These are phyloP conservation scores for Fonsecaea monophora DNA, from an alignment of 2,329 filamentous ascomycete species.

Conservation along the genomic window DNA sequence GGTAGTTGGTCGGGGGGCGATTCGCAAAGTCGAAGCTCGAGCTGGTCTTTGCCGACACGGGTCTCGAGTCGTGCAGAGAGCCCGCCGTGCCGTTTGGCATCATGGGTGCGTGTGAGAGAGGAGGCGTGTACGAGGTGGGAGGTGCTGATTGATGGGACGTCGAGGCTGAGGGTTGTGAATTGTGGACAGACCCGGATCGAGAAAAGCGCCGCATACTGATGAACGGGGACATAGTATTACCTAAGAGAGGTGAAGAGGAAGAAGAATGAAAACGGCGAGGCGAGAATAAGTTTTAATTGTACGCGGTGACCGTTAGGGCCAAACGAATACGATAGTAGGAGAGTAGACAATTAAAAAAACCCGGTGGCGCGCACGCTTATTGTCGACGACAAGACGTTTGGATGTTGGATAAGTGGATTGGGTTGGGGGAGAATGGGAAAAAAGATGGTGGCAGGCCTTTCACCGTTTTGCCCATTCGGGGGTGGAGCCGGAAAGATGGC, in stretches of 20 bases:
- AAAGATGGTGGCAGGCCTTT: constrained; percentile 27
- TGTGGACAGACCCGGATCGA: constrained; percentile 31
- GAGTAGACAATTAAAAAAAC: background rate
- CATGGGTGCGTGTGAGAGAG: constrained; percentile 36
- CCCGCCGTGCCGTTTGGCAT: constrained; percentile 24
- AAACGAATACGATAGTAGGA: constrained; percentile 9
- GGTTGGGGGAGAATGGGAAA: constrained; percentile 1
- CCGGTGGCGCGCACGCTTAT: background rate
- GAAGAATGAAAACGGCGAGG: constrained; percentile 5
- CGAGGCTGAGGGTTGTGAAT: constrained; percentile 26
- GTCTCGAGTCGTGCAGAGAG: constrained; percentile 32
- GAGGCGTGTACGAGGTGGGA: constrained; percentile 35
- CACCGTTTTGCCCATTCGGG: background rate
- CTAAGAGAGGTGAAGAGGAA: constrained; percentile 13
- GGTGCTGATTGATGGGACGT: constrained; percentile 17
- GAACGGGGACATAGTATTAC: constrained; percentile 31
- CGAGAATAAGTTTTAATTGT: constrained; percentile 5
- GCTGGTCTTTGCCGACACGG: constrained; percentile 35
- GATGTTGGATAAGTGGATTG: constrained; percentile 5
- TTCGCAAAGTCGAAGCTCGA: constrained; percentile 39
- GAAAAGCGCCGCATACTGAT: constrained; percentile 36
- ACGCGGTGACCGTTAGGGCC: background rate
- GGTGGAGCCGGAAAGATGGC: background rate
- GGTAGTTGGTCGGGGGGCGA: constrained; percentile 32
- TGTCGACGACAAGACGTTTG: constrained; percentile 13